These are phyloP conservation scores for Rhinocladiella similis DNA, from an alignment of 2,329 filamentous ascomycete genomes.

Conservation along the genomic window DNA sequence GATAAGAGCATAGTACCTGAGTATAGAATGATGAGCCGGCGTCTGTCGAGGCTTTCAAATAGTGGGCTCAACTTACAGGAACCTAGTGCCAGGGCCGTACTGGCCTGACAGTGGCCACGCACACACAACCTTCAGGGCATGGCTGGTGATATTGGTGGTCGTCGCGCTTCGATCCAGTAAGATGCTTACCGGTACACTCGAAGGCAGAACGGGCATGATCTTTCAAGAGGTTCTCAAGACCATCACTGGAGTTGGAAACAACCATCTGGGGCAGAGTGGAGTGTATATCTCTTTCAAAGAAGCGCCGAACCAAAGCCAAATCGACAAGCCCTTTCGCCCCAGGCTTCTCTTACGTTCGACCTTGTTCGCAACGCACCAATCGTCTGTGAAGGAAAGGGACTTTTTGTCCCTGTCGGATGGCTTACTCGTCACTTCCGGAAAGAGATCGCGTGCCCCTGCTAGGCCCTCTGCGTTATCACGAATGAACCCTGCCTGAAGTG, in stretches of 20 bases:
- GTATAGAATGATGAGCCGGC: not conserved
- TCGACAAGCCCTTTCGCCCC: not conserved
- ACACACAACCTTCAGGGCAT: constrained; percentile 39
- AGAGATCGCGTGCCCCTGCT: not conserved
- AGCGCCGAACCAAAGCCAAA: not conserved
- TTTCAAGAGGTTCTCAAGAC: not conserved
- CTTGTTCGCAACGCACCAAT: not conserved
- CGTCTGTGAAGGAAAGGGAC: too few species aligned
- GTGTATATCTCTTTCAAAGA: too few species aligned
- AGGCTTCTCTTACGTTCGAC: too few species aligned
- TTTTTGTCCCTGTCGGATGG: not conserved
- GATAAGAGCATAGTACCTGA: constrained; percentile 64
- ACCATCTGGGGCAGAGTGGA: not conserved
- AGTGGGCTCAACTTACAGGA: constrained; percentile 38
- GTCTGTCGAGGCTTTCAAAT: too few species aligned
- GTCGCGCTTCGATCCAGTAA: constrained; percentile 7
- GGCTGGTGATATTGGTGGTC: constrained; percentile 29
- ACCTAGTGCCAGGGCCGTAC: constrained; percentile 42
- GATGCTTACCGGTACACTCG: not conserved
- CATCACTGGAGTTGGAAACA: not conserved
- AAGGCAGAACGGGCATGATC: constrained; percentile 10
- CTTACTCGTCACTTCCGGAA: not conserved
- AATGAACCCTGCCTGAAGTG: not conserved
- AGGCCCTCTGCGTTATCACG: not conserved
- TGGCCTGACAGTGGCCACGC: constrained; percentile 47